phyloP scores from a whole-genome alignment of 352 stramenopile species.

The Elongisporangium undulatum region DNA sequence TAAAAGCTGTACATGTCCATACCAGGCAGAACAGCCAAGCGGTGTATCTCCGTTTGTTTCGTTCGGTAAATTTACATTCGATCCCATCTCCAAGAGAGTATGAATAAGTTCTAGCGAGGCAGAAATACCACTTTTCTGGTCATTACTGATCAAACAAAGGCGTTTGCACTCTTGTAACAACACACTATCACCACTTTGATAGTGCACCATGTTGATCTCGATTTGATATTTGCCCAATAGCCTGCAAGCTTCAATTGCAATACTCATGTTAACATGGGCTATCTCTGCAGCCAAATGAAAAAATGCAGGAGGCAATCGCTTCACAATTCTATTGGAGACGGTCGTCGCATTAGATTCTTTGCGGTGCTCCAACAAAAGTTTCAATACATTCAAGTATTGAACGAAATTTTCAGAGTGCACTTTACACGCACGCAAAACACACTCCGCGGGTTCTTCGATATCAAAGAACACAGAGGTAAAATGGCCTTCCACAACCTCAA shows the following conservation, averaged over 20 bases:
- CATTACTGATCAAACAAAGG: conserved; percentile 16
- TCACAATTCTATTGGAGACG: conserved; percentile 4
- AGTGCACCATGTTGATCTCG: conserved; percentile 45
- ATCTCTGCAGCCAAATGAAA: conserved; percentile 51
- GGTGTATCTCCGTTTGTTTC: conserved; percentile 44
- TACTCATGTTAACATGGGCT: conserved; percentile 35
- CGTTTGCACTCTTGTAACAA: conserved; percentile 59
- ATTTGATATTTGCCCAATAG: conserved; percentile 25
- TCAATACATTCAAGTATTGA: conserved; percentile 13
- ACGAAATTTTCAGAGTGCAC: conserved; percentile 10
- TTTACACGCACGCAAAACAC: conserved; percentile 17
- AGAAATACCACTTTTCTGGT: conserved; percentile 1
- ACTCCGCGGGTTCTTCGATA: conserved; percentile 12
- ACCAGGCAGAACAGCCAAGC: conserved; percentile 43
- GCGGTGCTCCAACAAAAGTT: conserved; percentile 9
- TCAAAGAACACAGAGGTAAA: conserved; percentile 2
- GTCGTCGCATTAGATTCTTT: neutral
- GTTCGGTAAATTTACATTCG: conserved; percentile 51
- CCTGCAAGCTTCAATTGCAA: conserved; percentile 51
- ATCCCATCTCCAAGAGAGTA: conserved; percentile 41
- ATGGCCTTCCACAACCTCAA: neutral
- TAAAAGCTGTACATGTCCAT: conserved; percentile 36
- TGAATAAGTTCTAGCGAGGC: conserved; percentile 34
- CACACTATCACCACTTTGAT: conserved; percentile 32
- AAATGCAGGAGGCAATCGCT: conserved; percentile 18